Evolutionary conservation across 805 yeast genomes (phyloP).

Genomic region (Starmerella davenportii): DNA sequence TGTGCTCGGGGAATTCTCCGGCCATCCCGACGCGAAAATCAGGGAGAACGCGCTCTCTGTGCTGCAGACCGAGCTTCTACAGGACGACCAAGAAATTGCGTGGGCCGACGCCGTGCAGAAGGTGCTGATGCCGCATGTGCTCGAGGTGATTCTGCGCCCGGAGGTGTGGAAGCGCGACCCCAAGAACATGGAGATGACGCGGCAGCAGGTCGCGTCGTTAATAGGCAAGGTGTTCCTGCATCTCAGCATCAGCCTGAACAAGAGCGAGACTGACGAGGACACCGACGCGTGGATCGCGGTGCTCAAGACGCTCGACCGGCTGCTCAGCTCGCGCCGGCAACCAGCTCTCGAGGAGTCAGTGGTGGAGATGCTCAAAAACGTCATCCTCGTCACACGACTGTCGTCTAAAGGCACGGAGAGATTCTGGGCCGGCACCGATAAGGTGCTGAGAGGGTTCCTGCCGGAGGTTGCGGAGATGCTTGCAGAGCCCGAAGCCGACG

Average conservation of each 20-base stretch:
- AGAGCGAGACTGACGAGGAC: constrained; percentile 17
- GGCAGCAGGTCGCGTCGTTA: constrained; percentile 46
- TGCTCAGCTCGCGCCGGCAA: constrained; percentile 25
- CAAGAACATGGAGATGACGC: constrained; percentile 44
- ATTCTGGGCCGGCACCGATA: constrained; percentile 26
- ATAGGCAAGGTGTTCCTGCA: constrained; percentile 48
- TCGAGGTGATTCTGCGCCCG: constrained; percentile 47
- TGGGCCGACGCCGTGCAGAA: constrained; percentile 39
- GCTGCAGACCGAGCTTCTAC: constrained; percentile 37
- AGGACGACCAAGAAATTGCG: constrained; percentile 20
- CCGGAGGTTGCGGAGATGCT: constrained; percentile 21
- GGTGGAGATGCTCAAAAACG: constrained; percentile 27
- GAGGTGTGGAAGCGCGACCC: constrained; percentile 45
- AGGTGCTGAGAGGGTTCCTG: constrained; percentile 23
- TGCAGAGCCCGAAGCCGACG: constrained; percentile 1
- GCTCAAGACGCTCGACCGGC: constrained; percentile 25
- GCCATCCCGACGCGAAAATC: constrained; percentile 3
- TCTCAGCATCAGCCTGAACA: constrained; percentile 23
- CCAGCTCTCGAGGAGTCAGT: constrained; percentile 26
- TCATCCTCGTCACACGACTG: constrained; percentile 24
- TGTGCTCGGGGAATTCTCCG: constrained; percentile 4
- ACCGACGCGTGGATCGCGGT: constrained; percentile 24
- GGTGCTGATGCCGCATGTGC: constrained; percentile 50
- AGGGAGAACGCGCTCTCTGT: constrained; percentile 15
- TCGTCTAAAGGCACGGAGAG: constrained; percentile 21